Percentiles rank a stretch among this genome's conserved stretches.
These are phyloP conservation scores for Solanum hybrid DNA, from an alignment of 305 asterid species.

Conservation along the genomic window DNA sequence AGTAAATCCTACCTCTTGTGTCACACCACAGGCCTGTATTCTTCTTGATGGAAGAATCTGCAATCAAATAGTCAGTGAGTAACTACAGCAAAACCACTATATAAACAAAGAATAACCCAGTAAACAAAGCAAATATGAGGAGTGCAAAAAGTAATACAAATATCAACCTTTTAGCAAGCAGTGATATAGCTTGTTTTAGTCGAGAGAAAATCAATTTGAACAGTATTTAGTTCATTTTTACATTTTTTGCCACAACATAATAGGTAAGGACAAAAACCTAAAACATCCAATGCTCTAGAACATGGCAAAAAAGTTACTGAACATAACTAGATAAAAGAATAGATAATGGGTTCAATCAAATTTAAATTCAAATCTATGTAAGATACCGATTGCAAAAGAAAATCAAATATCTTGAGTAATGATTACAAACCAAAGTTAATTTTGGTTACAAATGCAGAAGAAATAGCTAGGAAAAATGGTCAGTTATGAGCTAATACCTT, in stretches of 20 bases:
- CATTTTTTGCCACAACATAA: neutral
- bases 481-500: slow-evolving; percentile 33
- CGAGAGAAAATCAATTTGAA: neutral
- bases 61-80: neutral
- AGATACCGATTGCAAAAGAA: neutral
- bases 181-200: neutral
- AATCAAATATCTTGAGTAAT: neutral
- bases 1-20: neutral
- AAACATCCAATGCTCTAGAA: neutral
- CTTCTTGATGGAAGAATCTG: slow-evolving; percentile 1
- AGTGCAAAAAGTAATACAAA: neutral
- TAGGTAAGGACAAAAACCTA: neutral
- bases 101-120: neutral
- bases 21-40: neutral
- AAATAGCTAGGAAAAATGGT: neutral
- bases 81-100: neutral
- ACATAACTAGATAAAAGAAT: neutral
- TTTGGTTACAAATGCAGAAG: slow-evolving; percentile 3
- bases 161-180: neutral
- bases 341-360: neutral
- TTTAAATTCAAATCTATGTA: neutral
- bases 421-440: neutral
- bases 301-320: neutral
- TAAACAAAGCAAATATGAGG: neutral
- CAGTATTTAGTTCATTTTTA: neutral